Base-by-base conservation (phyloP, 2,329 filamentous ascomycete species). In the Pseudogymnoascus sp. region DNA sequence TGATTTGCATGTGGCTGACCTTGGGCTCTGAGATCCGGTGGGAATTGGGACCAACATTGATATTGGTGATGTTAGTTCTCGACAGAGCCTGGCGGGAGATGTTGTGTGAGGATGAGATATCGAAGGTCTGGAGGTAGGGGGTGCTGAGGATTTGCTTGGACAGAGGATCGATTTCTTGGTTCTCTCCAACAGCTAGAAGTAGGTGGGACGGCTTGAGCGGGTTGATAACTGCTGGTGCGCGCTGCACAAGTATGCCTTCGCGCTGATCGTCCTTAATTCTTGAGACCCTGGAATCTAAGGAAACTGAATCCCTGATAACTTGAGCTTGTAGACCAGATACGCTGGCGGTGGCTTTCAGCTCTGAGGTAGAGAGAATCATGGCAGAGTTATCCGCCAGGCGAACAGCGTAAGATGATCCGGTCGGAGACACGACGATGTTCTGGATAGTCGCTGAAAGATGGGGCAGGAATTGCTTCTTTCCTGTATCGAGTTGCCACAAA, bases 401-500 rank as follows among this genome's bases (percentile, higher is more conserved):
- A 22, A 97, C 73, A 4, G 86, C 88, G 69, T 97, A 99, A 0
- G 89, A 87, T 38, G 90, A 83, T 5, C 94, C 93, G 16, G 78
- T 79, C 0, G 87, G 81, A 14, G 92, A 97, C 34, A 99, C 83
- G 4, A 89, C 86, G 43, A 99, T 82, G 67, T 89, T 91, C 71
- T 94, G 88, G 35, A 99, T 89, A 25, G 86, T 85, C 5, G 91
- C 89, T 22, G 89, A 88, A 62, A 99, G 80, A 80, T 97, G 91
- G n/a, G 94, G 94, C 28, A 99, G 77, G 70, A 87, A 90, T 70
- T 94, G 88, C 69, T 85, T 85, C 71, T 87, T 87, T 64, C 86
- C 86, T 0, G 93, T 97, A 66, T 95, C 90, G 62, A 97, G 79
- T 74, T 99, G 94, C 92, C 92, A 97, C 32, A 97, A 78, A 7